phyloP scores from a whole-genome alignment of 805 yeast species.

The Tetrapisispora arboricola region DNA sequence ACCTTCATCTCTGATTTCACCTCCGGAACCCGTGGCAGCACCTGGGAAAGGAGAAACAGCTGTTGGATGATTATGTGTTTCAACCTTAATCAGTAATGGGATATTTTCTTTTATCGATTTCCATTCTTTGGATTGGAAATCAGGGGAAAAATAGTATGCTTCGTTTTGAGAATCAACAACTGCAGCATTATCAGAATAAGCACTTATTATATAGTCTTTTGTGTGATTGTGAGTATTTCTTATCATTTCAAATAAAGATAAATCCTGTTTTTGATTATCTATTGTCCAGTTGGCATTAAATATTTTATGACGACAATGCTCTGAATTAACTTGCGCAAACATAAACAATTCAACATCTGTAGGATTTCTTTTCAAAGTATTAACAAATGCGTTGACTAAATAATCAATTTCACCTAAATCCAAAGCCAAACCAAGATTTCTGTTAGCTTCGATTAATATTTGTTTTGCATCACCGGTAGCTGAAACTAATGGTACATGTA shows the following conservation, averaged over 20 bases:
- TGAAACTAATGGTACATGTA: slow-evolving; percentile 53
- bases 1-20: slow-evolving; percentile 99
- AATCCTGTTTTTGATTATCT: slow-evolving; percentile 65
- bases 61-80: slow-evolving; percentile 98
- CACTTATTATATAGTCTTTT: slow-evolving; percentile 79
- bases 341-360: slow-evolving; percentile 96
- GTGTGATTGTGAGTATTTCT: slow-evolving; percentile 78
- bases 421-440: slow-evolving; percentile 81
- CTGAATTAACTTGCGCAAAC: slow-evolving; percentile 99
- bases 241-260: slow-evolving; percentile 85
- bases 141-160: slow-evolving; percentile 73
- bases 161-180: slow-evolving; percentile 52
- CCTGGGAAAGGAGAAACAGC: slow-evolving; percentile 99
- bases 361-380: slow-evolving; percentile 73
- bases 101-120: slow-evolving; percentile 62
- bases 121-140: slow-evolving; percentile 64
- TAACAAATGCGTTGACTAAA: slow-evolving; percentile 70
- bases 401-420: slow-evolving; percentile 90
- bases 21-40: slow-evolving; percentile 99
- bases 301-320: slow-evolving; percentile 98
- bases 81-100: slow-evolving; percentile 88
- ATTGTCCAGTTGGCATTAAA: slow-evolving; percentile 98
- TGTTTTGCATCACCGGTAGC: slow-evolving; percentile 31
- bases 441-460: slow-evolving; percentile 66
- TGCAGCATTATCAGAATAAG: slow-evolving; percentile 97